phyloP scores from a whole-genome alignment of 768 basidiomycete species.

The Postia placenta region DNA sequence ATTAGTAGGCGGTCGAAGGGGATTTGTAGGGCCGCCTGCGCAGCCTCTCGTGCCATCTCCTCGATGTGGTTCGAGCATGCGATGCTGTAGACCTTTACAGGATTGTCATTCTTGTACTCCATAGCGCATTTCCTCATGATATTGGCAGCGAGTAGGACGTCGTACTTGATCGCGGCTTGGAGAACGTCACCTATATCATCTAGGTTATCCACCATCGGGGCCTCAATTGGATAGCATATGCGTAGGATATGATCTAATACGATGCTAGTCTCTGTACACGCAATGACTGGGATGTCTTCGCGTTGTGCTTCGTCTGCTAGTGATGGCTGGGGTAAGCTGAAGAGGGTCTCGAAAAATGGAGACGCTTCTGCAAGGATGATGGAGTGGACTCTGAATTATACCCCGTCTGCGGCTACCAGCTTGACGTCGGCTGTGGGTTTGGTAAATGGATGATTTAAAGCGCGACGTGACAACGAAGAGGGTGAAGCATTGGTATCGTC shows the following conservation, averaged over 20 bases:
- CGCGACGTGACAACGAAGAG: too few species aligned
- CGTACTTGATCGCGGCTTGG: conserved; percentile 23
- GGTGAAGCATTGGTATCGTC: too few species aligned
- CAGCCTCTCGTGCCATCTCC: too few species aligned
- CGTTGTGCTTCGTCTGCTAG: neutral
- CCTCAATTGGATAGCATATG: conserved; percentile 19
- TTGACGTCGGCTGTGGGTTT: conserved; percentile 6
- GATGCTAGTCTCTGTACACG: conserved; percentile 13
- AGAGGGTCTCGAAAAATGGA: conserved; percentile 11
- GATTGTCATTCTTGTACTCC: too few species aligned
- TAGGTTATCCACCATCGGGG: conserved; percentile 5
- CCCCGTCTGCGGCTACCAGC: conserved; percentile 13
- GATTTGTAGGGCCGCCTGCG: too few species aligned
- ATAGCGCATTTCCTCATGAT: too few species aligned
- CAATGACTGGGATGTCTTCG: neutral
- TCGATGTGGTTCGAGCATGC: too few species aligned
- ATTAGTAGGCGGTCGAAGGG: too few species aligned
- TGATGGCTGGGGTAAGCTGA: conserved; percentile 6
- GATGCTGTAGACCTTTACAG: too few species aligned
- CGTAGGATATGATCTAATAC: conserved; percentile 16
- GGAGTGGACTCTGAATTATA: conserved; percentile 9
- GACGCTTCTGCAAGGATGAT: conserved; percentile 10
- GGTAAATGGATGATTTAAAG: conserved; percentile 14
- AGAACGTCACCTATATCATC: conserved; percentile 13
- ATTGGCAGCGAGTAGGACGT: too few species aligned